phyloP scores from a whole-genome alignment of 2,329 filamentous ascomycete species.

The Cyclaneusma minus region DNA sequence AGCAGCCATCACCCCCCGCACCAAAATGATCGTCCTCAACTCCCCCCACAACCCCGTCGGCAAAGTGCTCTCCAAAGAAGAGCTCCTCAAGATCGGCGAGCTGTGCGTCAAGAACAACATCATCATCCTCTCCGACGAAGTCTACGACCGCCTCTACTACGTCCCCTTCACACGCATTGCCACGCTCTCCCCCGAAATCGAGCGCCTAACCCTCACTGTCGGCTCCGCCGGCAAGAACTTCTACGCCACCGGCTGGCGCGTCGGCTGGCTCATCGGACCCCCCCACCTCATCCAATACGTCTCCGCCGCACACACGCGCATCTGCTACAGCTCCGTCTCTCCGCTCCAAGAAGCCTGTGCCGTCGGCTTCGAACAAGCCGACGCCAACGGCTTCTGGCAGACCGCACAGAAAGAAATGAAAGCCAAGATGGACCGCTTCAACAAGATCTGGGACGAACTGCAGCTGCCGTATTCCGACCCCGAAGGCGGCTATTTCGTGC shows the following conservation, averaged over 20 bases:
- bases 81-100: constrained; percentile 72
- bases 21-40: constrained; percentile 92
- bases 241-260: constrained; percentile 93
- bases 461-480: constrained; percentile 53
- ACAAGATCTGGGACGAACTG: constrained; percentile 62
- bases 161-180: constrained; percentile 87
- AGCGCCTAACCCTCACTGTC: constrained; percentile 77
- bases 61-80: constrained; percentile 78
- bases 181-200: constrained; percentile 80
- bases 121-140: constrained; percentile 82
- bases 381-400: constrained; percentile 76
- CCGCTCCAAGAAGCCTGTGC: constrained; percentile 90
- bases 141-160: constrained; percentile 93
- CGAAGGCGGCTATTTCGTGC: constrained; percentile 93
- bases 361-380: constrained; percentile 85
- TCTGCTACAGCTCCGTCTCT: constrained; percentile 89
- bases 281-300: constrained; percentile 83
- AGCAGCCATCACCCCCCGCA: constrained; percentile 65
- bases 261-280: constrained; percentile 85
- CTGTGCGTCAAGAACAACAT: constrained; percentile 87
- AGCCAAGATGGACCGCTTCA: constrained; percentile 75
- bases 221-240: constrained; percentile 97
- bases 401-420: constrained; percentile 75
- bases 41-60: constrained; percentile 86
- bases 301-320: constrained; percentile 81